Evolutionary conservation across 2,329 filamentous ascomycete species (phyloP), one percentile per base, ranked within the genome.

Genomic region (Stemphylium beticola): DNA sequence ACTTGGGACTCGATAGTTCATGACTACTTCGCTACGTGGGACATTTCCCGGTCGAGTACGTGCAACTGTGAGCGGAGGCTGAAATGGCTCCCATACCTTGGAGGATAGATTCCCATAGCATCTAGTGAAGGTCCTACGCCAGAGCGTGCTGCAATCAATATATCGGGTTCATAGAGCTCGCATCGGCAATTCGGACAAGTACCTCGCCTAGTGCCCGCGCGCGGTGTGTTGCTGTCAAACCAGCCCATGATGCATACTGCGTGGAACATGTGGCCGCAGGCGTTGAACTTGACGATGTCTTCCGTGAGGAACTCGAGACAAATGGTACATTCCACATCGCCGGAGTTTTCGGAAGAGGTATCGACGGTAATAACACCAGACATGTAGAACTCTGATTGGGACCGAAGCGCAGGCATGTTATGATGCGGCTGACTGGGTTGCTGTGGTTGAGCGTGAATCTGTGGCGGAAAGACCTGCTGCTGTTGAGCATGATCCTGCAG

Each of bases 371-470:
- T 15, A 5, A 57, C 45, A 14, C 34, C 49, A 6, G 22, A 49
- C 54, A 54, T 49, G 31, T 53, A 54, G 31, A 57, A 57, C 36
- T 57, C 49, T 20, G 44, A 37, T 38, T 57, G 54, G 6, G 54
- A 46, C 17, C 44, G 45, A 18, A 57, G 54, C n/a, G 40, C 17
- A 11, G 44, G 32, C 38, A 39, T 53, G 24, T 26, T 26, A 26
- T 26, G 24, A 5, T 26, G 24, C 24, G 24, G 9, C 15, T 40
- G 26, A 33, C 32, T 20, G 11, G 39, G 29, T 31, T n/a, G 24
- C 14, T 22, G 39, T 6, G 6, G 6, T 22, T 6, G 20, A 22
- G 3, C 20, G 6, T 22, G 20, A 6, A 4, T 6, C 20, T 22
- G 20, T 22, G 6, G 20, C 20, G 3, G 20, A 22, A 22, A 3